phyloP scores from a whole-genome alignment of 2,329 filamentous ascomycete species.

The Mycogone perniciosa region DNA sequence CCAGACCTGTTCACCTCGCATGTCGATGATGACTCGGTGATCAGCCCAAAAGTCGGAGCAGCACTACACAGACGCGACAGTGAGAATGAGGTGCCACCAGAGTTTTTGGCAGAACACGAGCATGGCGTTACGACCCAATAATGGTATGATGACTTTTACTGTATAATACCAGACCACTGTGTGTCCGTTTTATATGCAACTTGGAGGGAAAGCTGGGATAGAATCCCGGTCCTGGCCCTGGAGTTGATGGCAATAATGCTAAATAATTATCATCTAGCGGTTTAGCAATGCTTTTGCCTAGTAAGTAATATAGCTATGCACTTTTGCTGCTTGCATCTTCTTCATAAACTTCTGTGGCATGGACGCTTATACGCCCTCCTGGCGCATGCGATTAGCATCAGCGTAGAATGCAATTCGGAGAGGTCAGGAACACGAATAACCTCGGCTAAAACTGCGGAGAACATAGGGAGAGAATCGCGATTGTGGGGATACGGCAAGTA shows the following conservation, averaged over 20 bases:
- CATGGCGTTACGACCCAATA: neutral
- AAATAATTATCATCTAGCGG: too few species aligned
- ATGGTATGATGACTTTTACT: neutral
- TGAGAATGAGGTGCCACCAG: conserved; percentile 45
- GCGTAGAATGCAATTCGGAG: neutral
- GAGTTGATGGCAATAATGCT: too few species aligned
- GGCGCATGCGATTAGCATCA: neutral
- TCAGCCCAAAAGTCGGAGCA: conserved; percentile 15
- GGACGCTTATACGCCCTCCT: too few species aligned
- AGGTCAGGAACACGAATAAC: conserved; percentile 9
- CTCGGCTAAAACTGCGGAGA: conserved; percentile 12
- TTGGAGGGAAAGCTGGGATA: too few species aligned
- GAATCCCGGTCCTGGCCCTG: too few species aligned
- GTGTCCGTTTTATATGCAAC: too few species aligned
- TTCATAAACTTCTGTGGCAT: too few species aligned
- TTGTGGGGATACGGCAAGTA: conserved; percentile 10
- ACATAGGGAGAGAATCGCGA: neutral
- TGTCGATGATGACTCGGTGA: conserved; percentile 19
- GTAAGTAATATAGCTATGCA: too few species aligned
- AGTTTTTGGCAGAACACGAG: conserved; percentile 44
- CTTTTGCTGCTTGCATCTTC: too few species aligned
- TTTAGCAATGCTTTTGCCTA: too few species aligned
- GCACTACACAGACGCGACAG: conserved; percentile 26
- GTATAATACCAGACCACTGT: too few species aligned
- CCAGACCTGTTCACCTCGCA: conserved; percentile 26